A percentile compares a stretch with the other conserved stretches of the same genome.
phyloP scores from a whole-genome alignment of 352 stramenopile species.

The Globisporangium mamillatum region DNA sequence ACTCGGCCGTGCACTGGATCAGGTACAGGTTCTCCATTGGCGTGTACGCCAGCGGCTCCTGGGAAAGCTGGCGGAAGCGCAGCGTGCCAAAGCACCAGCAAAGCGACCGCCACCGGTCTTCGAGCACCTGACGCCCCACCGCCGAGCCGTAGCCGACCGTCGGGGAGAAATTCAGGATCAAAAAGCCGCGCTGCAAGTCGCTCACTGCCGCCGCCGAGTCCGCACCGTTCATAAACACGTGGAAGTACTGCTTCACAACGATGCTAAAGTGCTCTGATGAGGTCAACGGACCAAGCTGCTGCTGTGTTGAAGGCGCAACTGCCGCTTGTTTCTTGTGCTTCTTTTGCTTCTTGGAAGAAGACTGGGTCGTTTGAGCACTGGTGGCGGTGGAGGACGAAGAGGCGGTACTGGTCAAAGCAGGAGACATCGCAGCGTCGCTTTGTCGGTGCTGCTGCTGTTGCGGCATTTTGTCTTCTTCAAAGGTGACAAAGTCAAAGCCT shows the following conservation, averaged over 20 bases:
- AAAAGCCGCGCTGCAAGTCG: conserved; percentile 1
- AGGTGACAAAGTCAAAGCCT: not conserved
- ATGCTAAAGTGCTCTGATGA: not conserved
- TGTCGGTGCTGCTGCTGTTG: not conserved
- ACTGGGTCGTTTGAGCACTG: not conserved
- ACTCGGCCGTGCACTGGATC: conserved; percentile 12
- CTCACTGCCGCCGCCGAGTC: conserved; percentile 4
- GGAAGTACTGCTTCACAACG: conserved; percentile 14
- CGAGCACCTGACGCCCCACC: not conserved
- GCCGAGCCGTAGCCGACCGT: conserved; percentile 11
- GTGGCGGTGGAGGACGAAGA: not conserved
- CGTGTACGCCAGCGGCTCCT: conserved; percentile 9
- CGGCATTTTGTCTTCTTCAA: not conserved
- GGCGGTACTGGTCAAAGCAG: not conserved
- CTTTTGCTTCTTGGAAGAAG: not conserved
- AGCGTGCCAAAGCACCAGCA: conserved; percentile 11
- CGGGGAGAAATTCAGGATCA: conserved; percentile 6
- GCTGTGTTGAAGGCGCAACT: not conserved
- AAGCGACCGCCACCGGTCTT: conserved; percentile 13
- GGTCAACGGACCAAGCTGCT: not conserved
- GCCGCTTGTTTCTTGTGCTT: not conserved
- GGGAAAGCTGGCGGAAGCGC: conserved; percentile 8
- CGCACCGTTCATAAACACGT: not conserved
- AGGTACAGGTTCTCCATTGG: conserved; percentile 11
- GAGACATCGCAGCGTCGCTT: not conserved